Percentiles rank a stretch among this genome's conserved stretches.
Evolutionary conservation across 805 yeast genomes (phyloP).

Genomic region (Myxozyma melibiosi): DNA sequence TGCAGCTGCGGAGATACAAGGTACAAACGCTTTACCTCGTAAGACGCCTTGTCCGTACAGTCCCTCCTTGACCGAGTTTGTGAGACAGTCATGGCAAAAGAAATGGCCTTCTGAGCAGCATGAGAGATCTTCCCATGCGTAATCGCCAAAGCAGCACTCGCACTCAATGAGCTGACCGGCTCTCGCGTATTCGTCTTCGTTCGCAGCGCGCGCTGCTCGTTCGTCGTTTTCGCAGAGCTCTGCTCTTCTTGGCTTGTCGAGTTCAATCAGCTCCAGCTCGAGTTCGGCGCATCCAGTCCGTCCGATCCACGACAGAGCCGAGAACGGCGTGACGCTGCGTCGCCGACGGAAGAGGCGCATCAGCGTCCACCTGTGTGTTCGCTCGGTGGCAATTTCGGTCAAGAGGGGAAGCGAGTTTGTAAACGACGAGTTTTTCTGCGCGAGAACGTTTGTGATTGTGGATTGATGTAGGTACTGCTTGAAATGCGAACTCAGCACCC

Average conservation of each 20-base stretch:
- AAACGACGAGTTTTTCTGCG: slow-evolving; percentile 23
- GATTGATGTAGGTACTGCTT: slow-evolving; percentile 11
- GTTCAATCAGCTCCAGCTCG: slow-evolving; percentile 19
- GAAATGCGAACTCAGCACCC: slow-evolving; percentile 14
- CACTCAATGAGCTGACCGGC: slow-evolving; percentile 32
- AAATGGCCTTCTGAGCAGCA: slow-evolving; percentile 30
- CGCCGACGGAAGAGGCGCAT: slow-evolving; percentile 11
- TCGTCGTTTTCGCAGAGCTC: slow-evolving; percentile 13
- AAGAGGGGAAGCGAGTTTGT: slow-evolving; percentile 19
- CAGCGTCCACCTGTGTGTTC: slow-evolving; percentile 18
- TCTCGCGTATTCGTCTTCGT: slow-evolving; percentile 19
- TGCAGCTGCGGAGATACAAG: slow-evolving; percentile 31
- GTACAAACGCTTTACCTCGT: slow-evolving; percentile 25
- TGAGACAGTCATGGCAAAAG: slow-evolving; percentile 30
- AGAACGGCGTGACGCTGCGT: neutral
- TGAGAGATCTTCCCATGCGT: slow-evolving; percentile 33
- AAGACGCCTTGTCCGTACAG: slow-evolving; percentile 31
- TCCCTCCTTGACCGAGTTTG: slow-evolving; percentile 24
- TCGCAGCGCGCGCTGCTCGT: slow-evolving; percentile 19
- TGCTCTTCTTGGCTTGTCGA: slow-evolving; percentile 5
- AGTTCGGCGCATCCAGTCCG: slow-evolving; percentile 25
- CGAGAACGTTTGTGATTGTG: slow-evolving; percentile 21
- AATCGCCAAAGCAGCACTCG: slow-evolving; percentile 33
- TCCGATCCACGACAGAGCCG: slow-evolving; percentile 1
- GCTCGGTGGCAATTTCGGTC: slow-evolving; percentile 16